These are phyloP conservation scores for Teunomyces kruisii DNA, from an alignment of 805 yeast genomes.

Conservation along the genomic window DNA sequence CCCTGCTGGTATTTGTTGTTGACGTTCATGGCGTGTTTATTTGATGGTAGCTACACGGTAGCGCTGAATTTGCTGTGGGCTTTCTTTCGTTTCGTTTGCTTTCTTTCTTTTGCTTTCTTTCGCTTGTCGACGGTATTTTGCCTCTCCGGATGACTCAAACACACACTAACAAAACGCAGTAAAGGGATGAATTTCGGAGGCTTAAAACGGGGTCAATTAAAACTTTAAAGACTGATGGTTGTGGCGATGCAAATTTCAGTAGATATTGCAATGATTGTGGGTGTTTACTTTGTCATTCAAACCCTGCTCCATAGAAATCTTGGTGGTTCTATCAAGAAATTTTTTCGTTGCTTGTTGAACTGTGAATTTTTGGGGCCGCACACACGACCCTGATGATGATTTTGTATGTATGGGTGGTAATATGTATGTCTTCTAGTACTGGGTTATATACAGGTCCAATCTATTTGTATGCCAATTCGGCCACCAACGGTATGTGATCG, in stretches of 20 bases:
- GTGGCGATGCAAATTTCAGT: not conserved
- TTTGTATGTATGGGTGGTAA: too few relatives aligned
- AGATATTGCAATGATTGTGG: not conserved
- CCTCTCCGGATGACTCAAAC: not conserved
- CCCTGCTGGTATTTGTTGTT: slow-evolving; percentile 19
- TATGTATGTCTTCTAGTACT: too few relatives aligned
- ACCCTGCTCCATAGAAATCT: slow-evolving; percentile 1
- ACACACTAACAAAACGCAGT: not conserved
- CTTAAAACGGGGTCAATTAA: not conserved
- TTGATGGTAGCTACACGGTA: not conserved
- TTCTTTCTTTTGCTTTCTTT: too few relatives aligned
- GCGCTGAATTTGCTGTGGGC: not conserved
- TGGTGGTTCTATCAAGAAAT: not conserved
- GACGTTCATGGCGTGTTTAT: slow-evolving; percentile 14
- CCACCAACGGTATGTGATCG: slow-evolving; percentile 84
- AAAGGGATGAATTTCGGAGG: not conserved
- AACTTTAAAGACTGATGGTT: not conserved
- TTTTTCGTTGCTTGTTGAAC: slow-evolving; percentile 5
- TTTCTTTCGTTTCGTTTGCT: not conserved
- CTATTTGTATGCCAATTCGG: slow-evolving; percentile 48
- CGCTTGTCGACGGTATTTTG: too few relatives aligned
- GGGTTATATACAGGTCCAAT: not conserved
- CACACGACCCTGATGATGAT: not conserved
- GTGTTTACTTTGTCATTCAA: not conserved
- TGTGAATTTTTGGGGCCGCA: not conserved